Evolutionary conservation across 2,329 filamentous ascomycete genomes (phyloP), one percentile per base, ranked within the genome.

Genomic region (Lizonia empirigonia): DNA sequence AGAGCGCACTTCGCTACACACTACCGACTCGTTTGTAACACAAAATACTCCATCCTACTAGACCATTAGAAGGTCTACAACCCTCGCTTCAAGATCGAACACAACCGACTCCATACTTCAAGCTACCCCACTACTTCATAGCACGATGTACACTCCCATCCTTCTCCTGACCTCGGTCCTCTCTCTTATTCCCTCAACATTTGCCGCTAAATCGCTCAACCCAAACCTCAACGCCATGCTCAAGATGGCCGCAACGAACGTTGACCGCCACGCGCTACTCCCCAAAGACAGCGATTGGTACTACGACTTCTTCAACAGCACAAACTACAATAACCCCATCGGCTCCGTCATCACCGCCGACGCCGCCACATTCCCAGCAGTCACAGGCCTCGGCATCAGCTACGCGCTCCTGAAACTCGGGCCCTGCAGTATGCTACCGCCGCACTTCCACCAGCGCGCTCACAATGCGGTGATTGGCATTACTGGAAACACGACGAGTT

Each of bases 311-410:
- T 50, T 73, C 22, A 67, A 68, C 8, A 70, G 78, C 42, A 57
- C 64, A 10, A 69, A 71, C 59, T 79, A 76, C 63, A 76, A 78
- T 60, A 77, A 69, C 24, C 76, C 76, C 53, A 53, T 77, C 1
- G 80, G 80, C 10, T 74, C 75, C 13, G 80, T 82, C 26, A 72
- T 78, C 55, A 82, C 79, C 57, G 80, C 80, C 56, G 80, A 81
- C 55, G 76, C 76, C 10, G 78, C 78, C 15, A 80, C 77, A 16
- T 81, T 81, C 56, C 79, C 79, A 5, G 77, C 78, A 15, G 68
- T 77, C 1, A 73, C 73, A 12, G 76, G 74, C 16, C 72, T 78
- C 26, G 77, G 77, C 30, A 76, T 82, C 68, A 80, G 77, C 12
- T 62, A 79, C 63, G 77, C 74, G 6, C 68, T 78, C 35, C 62